Evolutionary conservation across 1,284 basidiomycete species (phyloP), one percentile per base, ranked within the genome.

Genomic region (Apiotrichum montevideense): DNA sequence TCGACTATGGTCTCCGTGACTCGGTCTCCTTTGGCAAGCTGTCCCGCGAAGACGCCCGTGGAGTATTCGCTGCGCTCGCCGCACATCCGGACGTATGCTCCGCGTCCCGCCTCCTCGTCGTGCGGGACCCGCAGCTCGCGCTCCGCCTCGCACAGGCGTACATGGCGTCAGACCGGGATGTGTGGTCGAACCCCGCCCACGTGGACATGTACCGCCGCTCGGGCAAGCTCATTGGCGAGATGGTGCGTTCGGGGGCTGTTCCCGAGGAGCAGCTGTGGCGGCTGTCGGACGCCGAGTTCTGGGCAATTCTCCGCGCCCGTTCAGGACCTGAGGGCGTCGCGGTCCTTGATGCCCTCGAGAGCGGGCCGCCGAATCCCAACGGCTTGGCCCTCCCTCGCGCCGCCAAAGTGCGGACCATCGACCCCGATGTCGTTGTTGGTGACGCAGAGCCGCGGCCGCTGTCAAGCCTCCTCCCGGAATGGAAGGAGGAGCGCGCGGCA

Each of bases 1-100:
- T 62, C 21, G 60, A 62, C 39, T 62, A 62, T 21, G 60, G 60
- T 10, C 57, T 62, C 1, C 60, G 60, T 37, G 60, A 62, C 49
- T 47, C 56, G 1, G 60, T 58, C 6, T 44, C 57, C 4, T 62
- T 62, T 39, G 37, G 49, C 11, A 41, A 52, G 9, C 54, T 62
- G 3, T 9, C 47, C 2, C 40, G 44, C 35, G 9, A 40, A 0
- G 21, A 15, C 1, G 56, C 57, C 1, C 47, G 51, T 10, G 21
- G 11, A 4, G 40, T 58, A 14, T 51, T 56, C 13, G 37, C 52
- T 7, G 6, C 46, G 9, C 49, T 62, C 5, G 6, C 41, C 2
- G 57, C 60, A 1, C 51, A 43, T 45, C 60, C 60, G 0, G 35
- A 32, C 15, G 10, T 32, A 2, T 4, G 35, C 15, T 51, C 50